Evolutionary conservation across 805 yeast genomes (phyloP), one percentile per base, ranked within the genome.

Genomic region (Candida montana): DNA sequence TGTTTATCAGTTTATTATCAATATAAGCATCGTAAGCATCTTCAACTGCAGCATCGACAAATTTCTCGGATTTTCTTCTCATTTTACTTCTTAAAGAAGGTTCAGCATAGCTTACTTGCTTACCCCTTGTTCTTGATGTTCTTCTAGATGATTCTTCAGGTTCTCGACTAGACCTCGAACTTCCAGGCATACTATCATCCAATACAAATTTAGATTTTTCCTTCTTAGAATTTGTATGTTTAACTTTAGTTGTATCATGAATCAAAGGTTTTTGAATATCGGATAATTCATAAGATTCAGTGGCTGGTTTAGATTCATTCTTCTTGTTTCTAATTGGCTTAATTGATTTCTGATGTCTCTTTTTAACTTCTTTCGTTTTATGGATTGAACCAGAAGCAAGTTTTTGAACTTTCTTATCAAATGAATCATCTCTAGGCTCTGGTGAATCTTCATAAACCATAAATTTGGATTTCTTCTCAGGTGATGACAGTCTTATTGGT

Each of bases 11-110:
- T 12, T 37, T 39, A 33, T 37, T 19, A 13, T 35, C 33, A 10
- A 40, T 32, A 21, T 31, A 35, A n/a, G 21, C 30, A 26, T 41
- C 45, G 12, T 19, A 46, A 4, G 45, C 49, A 30, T 42, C 54
- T 3, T 50, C 51, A 35, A 30, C 55, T 17, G 81, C 77, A 1
- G 89, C 89, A 57, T 78, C 85, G 3, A 76, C 77, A 33, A 79
- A 63, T 47, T 71, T 69, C 24, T 67, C 81, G 0, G 79, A 68
- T 27, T 77, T 78, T 49, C 91, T 69, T 54, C 95, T 72, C 81
- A 82, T 71, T 55, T 83, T 84, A 13, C 72, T 74, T 31, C 83
- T 67, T 40, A 83, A 59, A 1, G 90, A 78, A 0, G 89, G 88
- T 27, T 78, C 68, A 16, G 78, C 77, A 52, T 86, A 86, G 56